Base-by-base conservation (phyloP, 805 yeast genomes). In the Huiozyma naganishii region DNA sequence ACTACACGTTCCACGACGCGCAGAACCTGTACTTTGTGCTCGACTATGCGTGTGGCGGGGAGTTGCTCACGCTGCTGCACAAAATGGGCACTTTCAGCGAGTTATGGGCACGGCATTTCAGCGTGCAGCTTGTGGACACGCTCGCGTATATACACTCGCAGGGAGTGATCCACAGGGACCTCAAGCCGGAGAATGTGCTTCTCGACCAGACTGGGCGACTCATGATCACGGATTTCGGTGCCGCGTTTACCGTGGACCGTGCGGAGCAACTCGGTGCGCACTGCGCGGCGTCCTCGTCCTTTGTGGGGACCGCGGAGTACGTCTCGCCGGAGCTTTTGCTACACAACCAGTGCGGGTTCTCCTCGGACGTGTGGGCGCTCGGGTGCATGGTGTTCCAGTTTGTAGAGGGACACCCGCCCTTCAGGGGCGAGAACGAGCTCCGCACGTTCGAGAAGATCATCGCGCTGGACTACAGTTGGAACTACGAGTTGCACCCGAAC, bases 281-380 rank as follows among this genome's bases (percentile, higher is more conserved):
- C 23, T 17, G 23, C 4, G 23, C 23, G 23, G 37, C 44, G 8
- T 28, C 34, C 23, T 83, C 85, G 6, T 88, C 97, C 0, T 92
- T 90, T 68, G 97, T 90, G 3, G 98, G 98, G 0, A 90, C 98
- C 1, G 97, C 97, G 0, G 97, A 89, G 58, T 89, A 89, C 57
- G 96, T 92, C 2, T 81, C 95, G 0, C 98, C 97, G 0, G 98
- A 92, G 61, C 67, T 92, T 36, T 68, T 92, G 40, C 74, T 79
- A 40, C 72, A 76, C 53, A 92, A 90, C 59, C 70, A 74, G 33
- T 86, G 95, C 57, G 92, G 95, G 13, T 83, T 77, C 56, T 82
- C 81, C 49, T 73, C 90, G 30, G 97, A 88, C 60, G 64, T 85
- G n/a, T 88, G 97, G 97, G 95, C 97, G 1, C 62, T 87, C 44